Conservation (phyloP, 169 alveolate species). For the Plasmodium fragile region DNA sequence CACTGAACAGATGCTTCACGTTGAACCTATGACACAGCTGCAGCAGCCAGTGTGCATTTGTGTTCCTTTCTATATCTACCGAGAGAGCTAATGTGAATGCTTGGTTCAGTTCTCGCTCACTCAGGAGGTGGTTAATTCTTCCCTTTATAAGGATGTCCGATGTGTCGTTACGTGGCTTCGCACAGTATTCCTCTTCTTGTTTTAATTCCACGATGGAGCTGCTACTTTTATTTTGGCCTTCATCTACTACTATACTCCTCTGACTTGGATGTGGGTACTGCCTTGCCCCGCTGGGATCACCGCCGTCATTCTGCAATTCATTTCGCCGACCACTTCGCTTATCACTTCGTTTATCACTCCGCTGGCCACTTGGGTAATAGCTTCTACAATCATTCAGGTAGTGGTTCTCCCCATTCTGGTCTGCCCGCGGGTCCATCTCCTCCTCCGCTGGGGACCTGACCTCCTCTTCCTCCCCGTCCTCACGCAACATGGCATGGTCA, state of each 20-base stretch:
- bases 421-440: neutral
- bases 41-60: slow-evolving; percentile 51
- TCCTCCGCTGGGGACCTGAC: neutral
- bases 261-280: neutral
- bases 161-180: neutral
- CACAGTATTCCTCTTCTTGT: slow-evolving; percentile 1
- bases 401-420: neutral
- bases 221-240: neutral
- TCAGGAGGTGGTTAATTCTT: slow-evolving; percentile 56
- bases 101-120: slow-evolving; percentile 55
- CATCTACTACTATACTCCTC: neutral
- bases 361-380: neutral
- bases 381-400: neutral
- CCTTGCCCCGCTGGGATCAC: neutral
- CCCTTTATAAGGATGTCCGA: slow-evolving; percentile 55
- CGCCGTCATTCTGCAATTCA: too few relatives aligned
- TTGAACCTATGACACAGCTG: slow-evolving; percentile 50
- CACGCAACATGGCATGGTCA: neutral
- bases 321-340: neutral
- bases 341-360: neutral
- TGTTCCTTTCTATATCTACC: slow-evolving; percentile 60
- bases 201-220: slow-evolving; percentile 5
- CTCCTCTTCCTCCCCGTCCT: neutral
- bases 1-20: neutral
- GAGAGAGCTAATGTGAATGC: slow-evolving; percentile 71